Percentiles rank a stretch among this genome's conserved stretches.
phyloP scores from a whole-genome alignment of 805 yeast genomes.

The Lachancea fermentati region DNA sequence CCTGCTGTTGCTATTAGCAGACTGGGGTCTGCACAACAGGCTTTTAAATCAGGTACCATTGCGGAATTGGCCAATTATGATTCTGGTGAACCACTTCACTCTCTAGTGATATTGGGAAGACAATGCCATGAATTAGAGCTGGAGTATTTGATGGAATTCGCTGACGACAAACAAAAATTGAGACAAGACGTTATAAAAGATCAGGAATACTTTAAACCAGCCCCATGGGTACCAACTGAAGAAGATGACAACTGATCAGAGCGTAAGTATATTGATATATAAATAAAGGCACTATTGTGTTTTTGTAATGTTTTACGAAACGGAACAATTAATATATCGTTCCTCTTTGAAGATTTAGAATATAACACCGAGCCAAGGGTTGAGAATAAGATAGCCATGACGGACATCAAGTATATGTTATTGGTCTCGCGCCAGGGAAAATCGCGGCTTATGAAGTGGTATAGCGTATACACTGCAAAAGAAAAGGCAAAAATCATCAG shows the following conservation, averaged over 20 bases:
- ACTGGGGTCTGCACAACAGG: slow-evolving; percentile 79
- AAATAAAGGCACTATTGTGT: not conserved
- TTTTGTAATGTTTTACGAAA: not conserved
- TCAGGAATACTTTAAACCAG: slow-evolving; percentile 70
- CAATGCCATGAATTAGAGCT: slow-evolving; percentile 90
- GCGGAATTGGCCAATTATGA: slow-evolving; percentile 74
- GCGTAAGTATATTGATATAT: too few species aligned
- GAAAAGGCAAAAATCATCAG: slow-evolving; percentile 79
- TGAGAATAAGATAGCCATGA: slow-evolving; percentile 16
- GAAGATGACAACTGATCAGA: slow-evolving; percentile 19
- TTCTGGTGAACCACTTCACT: slow-evolving; percentile 91
- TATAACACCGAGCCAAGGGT: not conserved
- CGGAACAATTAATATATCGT: too few species aligned
- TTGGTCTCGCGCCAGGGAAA: slow-evolving; percentile 92
- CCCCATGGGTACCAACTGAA: slow-evolving; percentile 51
- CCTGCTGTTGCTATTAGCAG: slow-evolving; percentile 94
- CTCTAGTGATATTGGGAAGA: slow-evolving; percentile 85
- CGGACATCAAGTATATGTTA: slow-evolving; percentile 62
- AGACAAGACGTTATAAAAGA: slow-evolving; percentile 41
- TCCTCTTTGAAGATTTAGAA: not conserved
- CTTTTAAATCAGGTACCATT: slow-evolving; percentile 79
- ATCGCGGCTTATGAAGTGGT: slow-evolving; percentile 92
- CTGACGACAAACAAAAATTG: slow-evolving; percentile 51
- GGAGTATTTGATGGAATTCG: slow-evolving; percentile 75
- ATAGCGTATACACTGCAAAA: slow-evolving; percentile 71